Base-by-base conservation (phyloP, 805 yeast species). In the Candida sithepensis region DNA sequence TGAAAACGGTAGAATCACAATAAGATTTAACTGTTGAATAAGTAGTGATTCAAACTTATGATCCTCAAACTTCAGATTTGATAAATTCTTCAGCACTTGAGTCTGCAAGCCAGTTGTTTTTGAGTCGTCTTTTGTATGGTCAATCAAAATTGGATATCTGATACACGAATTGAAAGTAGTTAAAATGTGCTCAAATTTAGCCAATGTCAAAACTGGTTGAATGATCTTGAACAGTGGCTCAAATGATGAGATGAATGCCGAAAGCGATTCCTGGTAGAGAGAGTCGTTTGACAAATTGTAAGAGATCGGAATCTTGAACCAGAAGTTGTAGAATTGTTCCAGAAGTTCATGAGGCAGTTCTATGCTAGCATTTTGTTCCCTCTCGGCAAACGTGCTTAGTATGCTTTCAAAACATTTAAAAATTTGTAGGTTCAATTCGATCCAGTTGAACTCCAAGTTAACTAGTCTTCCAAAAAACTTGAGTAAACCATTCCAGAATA, bases 81-180 rank as follows among this genome's bases (percentile, higher is more conserved):
- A 59, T 21, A 91, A 59, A 36, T 77, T 77, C 0, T 68, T 69
- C 24, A 88, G 58, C 1, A 88, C 81, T 0, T 81, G 67, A 1
- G 58, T 51, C 59, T 91, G 98, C 39, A 92, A 66, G 9, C 74
- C 71, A 0, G 97, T 78, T 44, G 82, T 79, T 21, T 75, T 77
- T 18, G 65, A 58, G 37, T 71, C 68, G 60, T 89, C 96, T 3
- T 68, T 61, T 30, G 71, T 71, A 52, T 71, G 72, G 26, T 72
- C 79, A 8, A 89, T 85, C 33, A 88, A 69, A 12, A 85, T 73
- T 1, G 95, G 96, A 62, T 85, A 89, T 37, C 87, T 69, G 1
- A 86, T 79, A 48, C 89, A 80, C 14, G 81, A 72, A 56, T 79
- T 79, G 58, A 92, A 74, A 4, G 82, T 66, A n/a, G 68, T 68